Conservation (phyloP, 768 basidiomycete genomes). For the button mushroom (Agaricus bisporus) region DNA sequence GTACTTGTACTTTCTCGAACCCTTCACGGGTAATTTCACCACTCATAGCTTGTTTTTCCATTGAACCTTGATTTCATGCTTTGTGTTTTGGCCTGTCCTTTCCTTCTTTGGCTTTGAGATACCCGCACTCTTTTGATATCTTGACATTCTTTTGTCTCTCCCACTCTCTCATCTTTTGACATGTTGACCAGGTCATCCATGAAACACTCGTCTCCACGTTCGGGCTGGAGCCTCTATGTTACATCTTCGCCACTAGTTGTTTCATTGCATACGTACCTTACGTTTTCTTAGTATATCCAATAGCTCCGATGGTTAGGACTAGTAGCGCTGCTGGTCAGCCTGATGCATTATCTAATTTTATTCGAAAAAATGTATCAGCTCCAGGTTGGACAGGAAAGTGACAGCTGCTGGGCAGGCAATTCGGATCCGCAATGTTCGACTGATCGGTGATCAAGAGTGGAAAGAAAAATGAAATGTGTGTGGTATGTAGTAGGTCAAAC, state of each 20-base stretch:
- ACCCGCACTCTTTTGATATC: not conserved
- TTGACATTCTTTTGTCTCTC: not conserved
- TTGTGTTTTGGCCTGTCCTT: too few relatives aligned
- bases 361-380: not conserved
- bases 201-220: not conserved
- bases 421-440: too few relatives aligned
- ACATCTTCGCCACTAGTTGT: too few relatives aligned
- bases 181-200: slow-evolving; percentile 3
- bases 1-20: not conserved
- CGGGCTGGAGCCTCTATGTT: not conserved
- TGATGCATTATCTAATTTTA: slow-evolving; percentile 10
- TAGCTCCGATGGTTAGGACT: not conserved
- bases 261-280: not conserved
- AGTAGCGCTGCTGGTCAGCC: not conserved
- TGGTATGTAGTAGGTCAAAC: too few relatives aligned
- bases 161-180: not conserved
- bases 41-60: too few relatives aligned
- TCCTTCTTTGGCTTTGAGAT: too few relatives aligned
- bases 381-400: too few relatives aligned
- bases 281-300: not conserved
- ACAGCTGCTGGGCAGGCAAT: too few relatives aligned
- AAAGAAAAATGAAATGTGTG: too few relatives aligned
- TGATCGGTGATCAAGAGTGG: too few relatives aligned
- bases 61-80: too few relatives aligned
- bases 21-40: slow-evolving; percentile 1